These are phyloP conservation scores for Notholithocarpus densiflorus DNA, from an alignment of 306 rosid species.

Conservation along the genomic window DNA sequence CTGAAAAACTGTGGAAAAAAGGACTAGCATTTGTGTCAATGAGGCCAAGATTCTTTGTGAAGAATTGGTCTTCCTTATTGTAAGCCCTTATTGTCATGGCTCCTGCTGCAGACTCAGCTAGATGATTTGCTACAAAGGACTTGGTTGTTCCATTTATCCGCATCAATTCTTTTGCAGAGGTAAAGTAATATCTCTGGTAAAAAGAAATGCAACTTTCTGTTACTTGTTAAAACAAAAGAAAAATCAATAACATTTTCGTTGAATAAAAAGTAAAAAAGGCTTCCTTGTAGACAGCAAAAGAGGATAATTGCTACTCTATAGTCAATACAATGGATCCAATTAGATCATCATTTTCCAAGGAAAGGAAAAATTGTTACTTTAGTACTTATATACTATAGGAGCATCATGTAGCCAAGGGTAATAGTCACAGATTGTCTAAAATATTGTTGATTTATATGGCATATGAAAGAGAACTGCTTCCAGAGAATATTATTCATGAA, in stretches of 20 bases:
- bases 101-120: conserved; percentile 74
- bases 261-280: background rate
- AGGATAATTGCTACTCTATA: background rate
- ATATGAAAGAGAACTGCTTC: background rate
- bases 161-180: conserved; percentile 68
- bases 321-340: conserved; percentile 29
- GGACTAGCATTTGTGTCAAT: conserved; percentile 65
- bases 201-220: background rate
- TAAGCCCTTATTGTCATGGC: conserved; percentile 71
- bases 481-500: too few relatives aligned
- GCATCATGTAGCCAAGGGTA: background rate
- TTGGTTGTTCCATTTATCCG: conserved; percentile 68
- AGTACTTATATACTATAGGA: background rate
- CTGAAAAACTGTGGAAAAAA: conserved; percentile 55
- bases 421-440: background rate
- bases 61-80: conserved; percentile 51
- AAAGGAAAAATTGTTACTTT: too few relatives aligned
- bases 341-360: too few relatives aligned
- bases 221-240: background rate
- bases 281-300: too few relatives aligned
- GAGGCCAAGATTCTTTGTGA: conserved; percentile 50
- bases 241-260: background rate
- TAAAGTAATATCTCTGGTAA: conserved; percentile 52
- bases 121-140: conserved; percentile 57
- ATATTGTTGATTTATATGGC: background rate